Percentiles rank a stretch among this genome's conserved stretches.
Evolutionary conservation across 1,139 yeast species (phyloP).

Genomic region (Blastobotrys ciferrii): DNA sequence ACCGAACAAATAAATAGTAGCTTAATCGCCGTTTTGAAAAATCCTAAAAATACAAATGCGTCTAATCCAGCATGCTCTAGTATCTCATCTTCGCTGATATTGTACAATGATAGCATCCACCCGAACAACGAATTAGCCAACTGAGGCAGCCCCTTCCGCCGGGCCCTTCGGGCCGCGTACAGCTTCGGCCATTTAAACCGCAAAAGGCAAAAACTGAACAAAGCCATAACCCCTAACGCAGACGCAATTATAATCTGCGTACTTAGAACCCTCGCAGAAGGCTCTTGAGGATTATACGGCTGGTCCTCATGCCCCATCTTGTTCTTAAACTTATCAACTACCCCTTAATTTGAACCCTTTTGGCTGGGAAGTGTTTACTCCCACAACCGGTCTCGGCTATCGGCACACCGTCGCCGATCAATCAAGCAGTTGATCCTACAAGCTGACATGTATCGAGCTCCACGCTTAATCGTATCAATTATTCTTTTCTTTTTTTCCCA

Average conservation of each 20-base stretch:
- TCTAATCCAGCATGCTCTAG: conserved; percentile 90
- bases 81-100: conserved; percentile 69
- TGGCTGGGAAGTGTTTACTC: background rate
- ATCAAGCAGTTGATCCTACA: background rate
- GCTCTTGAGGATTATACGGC: conserved; percentile 10
- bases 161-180: conserved; percentile 54
- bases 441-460: no score
- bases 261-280: conserved; percentile 27
- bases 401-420: background rate
- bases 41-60: conserved; percentile 82
- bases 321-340: background rate
- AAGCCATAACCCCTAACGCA: conserved; percentile 61
- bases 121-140: conserved; percentile 59
- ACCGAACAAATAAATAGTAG: conserved; percentile 56
- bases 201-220: conserved; percentile 60
- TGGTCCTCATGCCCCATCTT: conserved; percentile 2
- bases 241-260: conserved; percentile 51
- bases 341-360: background rate
- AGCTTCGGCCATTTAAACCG: conserved; percentile 67
- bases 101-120: conserved; percentile 70
- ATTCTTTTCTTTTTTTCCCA: no score
- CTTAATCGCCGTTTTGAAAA: conserved; percentile 74
- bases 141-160: conserved; percentile 40
- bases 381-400: background rate
- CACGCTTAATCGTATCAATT: no score